A percentile compares a stretch with the other conserved stretches of the same genome.
phyloP scores from a whole-genome alignment of 345 rosid genomes.

The Eucalyptus cloeziana region DNA sequence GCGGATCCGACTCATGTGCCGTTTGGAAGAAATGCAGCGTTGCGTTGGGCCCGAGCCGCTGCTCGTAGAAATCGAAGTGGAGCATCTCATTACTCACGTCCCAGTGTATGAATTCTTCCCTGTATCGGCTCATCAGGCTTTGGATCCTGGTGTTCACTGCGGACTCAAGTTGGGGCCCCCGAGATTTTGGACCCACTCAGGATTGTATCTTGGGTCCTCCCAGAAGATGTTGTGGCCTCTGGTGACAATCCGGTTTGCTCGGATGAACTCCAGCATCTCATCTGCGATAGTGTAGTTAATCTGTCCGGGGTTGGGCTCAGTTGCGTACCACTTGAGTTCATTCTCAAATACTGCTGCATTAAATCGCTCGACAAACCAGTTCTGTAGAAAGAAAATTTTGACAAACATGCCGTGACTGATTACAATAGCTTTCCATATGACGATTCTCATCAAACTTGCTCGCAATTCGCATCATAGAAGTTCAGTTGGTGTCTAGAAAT shows the following conservation, averaged over 20 bases:
- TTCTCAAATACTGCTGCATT: constrained; percentile 83
- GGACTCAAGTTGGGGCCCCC: constrained; percentile 17
- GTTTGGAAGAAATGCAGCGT: constrained; percentile 43
- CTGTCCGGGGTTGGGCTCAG: constrained; percentile 62
- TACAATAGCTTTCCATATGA: not conserved
- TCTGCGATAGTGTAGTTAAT: constrained; percentile 55
- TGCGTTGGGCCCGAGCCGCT: constrained; percentile 47
- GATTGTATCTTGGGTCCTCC: constrained; percentile 76
- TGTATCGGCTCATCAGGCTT: constrained; percentile 71
- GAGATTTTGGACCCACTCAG: constrained; percentile 49
- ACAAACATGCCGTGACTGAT: not conserved
- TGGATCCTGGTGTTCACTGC: constrained; percentile 52
- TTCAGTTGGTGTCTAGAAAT: not conserved
- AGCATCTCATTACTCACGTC: constrained; percentile 91
- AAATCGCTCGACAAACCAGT: constrained; percentile 75
- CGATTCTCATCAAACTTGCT: not conserved
- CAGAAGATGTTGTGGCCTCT: constrained; percentile 94
- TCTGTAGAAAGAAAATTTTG: constrained; percentile 11
- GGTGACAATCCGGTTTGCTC: constrained; percentile 39
- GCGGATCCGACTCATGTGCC: constrained; percentile 50
- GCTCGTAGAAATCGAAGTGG: constrained; percentile 74
- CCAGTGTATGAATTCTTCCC: constrained; percentile 69
- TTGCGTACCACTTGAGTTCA: constrained; percentile 87
- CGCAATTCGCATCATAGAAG: not conserved
- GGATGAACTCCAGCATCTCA: constrained; percentile 44